Conservation (phyloP, 345 rosid species). For the Rhodamnia argentea region DNA sequence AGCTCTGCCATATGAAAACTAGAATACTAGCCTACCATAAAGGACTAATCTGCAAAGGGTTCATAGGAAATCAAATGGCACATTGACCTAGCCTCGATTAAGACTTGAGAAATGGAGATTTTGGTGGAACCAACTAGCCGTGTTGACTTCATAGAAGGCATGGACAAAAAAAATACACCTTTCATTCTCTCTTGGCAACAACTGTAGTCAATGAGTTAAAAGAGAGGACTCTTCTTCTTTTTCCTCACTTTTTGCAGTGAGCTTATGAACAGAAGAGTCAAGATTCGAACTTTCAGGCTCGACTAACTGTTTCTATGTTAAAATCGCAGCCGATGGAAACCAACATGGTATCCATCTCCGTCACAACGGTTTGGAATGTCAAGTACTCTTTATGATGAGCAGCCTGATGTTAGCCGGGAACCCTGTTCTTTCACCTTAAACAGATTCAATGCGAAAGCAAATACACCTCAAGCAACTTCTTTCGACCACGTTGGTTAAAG, state of each 20-base stretch:
- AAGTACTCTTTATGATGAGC: background rate
- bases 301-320: background rate
- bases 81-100: background rate
- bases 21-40: background rate
- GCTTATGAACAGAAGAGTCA: background rate
- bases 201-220: background rate
- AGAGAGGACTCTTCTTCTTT: background rate
- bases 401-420: fast-evolving
- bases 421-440: background rate
- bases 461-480: background rate
- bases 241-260: background rate
- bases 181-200: background rate
- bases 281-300: background rate
- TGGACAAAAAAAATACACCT: background rate
- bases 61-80: background rate
- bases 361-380: background rate
- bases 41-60: background rate
- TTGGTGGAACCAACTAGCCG: background rate
- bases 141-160: background rate
- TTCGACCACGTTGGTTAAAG: background rate
- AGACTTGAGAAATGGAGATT: background rate
- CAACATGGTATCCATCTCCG: background rate
- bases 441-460: background rate
- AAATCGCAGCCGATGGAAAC: background rate
- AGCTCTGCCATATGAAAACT: background rate